Base-by-base conservation (phyloP, 805 yeast genomes). In the Barnettozyma sucrosica region DNA sequence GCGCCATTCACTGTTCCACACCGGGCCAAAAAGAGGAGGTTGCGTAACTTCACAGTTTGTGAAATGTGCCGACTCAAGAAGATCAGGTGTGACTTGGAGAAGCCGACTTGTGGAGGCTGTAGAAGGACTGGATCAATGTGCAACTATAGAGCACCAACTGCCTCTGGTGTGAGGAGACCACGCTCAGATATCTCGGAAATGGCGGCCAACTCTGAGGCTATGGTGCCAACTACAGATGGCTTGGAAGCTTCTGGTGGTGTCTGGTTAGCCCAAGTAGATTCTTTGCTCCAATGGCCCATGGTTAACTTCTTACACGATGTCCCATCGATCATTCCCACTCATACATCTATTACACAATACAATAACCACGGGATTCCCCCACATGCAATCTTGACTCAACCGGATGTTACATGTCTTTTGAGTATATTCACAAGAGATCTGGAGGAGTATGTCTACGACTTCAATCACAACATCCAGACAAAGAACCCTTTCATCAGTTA, bases 71-170 rank as follows among this genome's bases (percentile, higher is more conserved):
- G 76, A 13, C 57, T 64, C 46, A 66, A 68, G 59, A 76, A 74
- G 58, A 71, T 74, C 50, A 74, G 72, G 48, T 76, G 80, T 58
- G 78, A 75, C 55, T 68, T 74, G 48, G 55, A 43, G 9, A 67
- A 63, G 43, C 80, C 80, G 1, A 55, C 62, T 1, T 76, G 80
- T 57, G 73, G 75, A 1, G 49, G 66, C n/a, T 76, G 80, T 49
- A 5, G 24, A 4, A 57, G 54, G 41, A 50, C 43, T 23, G 51
- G 51, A 3, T 33, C 48, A 4, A 38, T 39, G 1, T 59, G 63
- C 47, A 30, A 46, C 14, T 59, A 57, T 44, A 43, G 60, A 36
- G 16, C 46, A 43, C 20, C 44, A 46, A 14, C 32, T 18, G 4
- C 43, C 41, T 14, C 26, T 16, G 16, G 34, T 14, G 25, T 6